Percentiles rank a stretch among this genome's conserved stretches.
phyloP scores from a whole-genome alignment of 306 rosid species.

The Ormosia emarginata region DNA sequence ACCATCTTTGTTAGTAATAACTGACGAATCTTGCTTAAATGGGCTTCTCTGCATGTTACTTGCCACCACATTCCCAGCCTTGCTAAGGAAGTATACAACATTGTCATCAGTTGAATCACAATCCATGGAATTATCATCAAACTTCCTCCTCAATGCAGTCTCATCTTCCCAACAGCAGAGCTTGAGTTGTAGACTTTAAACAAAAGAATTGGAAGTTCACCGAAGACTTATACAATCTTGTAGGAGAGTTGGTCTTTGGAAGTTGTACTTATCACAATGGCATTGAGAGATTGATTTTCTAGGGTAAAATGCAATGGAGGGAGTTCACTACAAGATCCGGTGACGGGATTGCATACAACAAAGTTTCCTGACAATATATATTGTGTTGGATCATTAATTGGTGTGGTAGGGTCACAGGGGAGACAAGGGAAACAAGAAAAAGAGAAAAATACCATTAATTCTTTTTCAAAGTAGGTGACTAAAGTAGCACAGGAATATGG shows the following conservation, averaged over 20 bases:
- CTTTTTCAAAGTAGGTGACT: slow-evolving; percentile 47
- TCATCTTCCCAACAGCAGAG: slow-evolving; percentile 68
- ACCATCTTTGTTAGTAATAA: slow-evolving; percentile 50
- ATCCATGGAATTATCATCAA: slow-evolving; percentile 36
- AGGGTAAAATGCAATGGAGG: slow-evolving; percentile 49
- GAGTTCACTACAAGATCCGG: slow-evolving; percentile 54
- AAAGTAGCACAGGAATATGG: slow-evolving; percentile 33
- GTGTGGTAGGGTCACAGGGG: slow-evolving; percentile 31
- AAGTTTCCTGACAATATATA: slow-evolving; percentile 47
- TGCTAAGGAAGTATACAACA: slow-evolving; percentile 83
- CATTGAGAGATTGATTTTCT: slow-evolving; percentile 57
- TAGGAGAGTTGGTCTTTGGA: slow-evolving; percentile 29
- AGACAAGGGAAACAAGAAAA: slow-evolving; percentile 22
- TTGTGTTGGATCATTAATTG: slow-evolving; percentile 34
- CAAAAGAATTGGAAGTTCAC: slow-evolving; percentile 66
- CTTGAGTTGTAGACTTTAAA: slow-evolving; percentile 53
- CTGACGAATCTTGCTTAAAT: slow-evolving; percentile 83
- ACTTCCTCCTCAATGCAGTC: slow-evolving; percentile 38
- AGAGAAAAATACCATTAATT: slow-evolving; percentile 30
- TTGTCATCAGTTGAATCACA: slow-evolving; percentile 57
- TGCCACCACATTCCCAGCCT: slow-evolving; percentile 82
- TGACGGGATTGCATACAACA: slow-evolving; percentile 63
- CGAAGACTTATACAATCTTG: slow-evolving; percentile 66
- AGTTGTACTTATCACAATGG: slow-evolving; percentile 66
- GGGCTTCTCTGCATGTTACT: slow-evolving; percentile 94